Evolutionary conservation across 176 grass and related monocot species (phyloP).

Genomic region (Areca catechu): DNA sequence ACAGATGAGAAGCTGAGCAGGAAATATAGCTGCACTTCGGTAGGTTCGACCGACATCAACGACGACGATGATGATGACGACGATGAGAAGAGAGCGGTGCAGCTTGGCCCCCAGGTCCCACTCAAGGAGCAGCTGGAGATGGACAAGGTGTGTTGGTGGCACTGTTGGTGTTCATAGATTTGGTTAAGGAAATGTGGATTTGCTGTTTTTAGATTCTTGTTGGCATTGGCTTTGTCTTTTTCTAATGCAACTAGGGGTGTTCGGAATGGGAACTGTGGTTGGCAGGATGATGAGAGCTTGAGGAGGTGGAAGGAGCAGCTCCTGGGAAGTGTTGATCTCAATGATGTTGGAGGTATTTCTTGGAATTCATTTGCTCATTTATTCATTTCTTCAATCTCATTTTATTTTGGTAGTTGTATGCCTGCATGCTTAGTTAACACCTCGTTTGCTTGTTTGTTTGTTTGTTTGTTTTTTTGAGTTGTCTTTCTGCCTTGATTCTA

Average conservation of each 20-base stretch:
- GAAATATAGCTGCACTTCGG: not conserved
- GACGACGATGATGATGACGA: conserved; percentile 53
- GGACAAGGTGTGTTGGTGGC: conserved; percentile 48
- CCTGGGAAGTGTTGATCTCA: conserved; percentile 66
- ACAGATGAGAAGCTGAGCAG: conserved; percentile 18
- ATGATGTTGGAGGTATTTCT: conserved; percentile 55
- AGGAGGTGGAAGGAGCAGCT: conserved; percentile 92
- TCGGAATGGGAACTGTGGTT: too few species aligned
- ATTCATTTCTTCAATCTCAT: too few species aligned
- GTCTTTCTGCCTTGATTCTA: not conserved
- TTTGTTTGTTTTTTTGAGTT: not conserved
- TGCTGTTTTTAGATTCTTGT: too few species aligned
- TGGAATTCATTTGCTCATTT: too few species aligned
- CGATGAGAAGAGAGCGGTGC: conserved; percentile 35
- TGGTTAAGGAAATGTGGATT: too few species aligned
- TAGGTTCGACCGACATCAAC: conserved; percentile 11
- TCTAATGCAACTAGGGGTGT: too few species aligned
- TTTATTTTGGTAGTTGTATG: too few species aligned
- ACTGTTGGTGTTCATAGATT: too few species aligned
- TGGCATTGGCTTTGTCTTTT: too few species aligned
- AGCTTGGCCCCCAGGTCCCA: conserved; percentile 63
- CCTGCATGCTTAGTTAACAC: too few species aligned
- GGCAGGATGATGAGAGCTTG: conserved; percentile 79
- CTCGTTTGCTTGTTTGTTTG: not conserved
- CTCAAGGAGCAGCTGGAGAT: conserved; percentile 89